Conservation (phyloP, 2,329 filamentous ascomycete species). For the Teratosphaeria zuluensis region DNA sequence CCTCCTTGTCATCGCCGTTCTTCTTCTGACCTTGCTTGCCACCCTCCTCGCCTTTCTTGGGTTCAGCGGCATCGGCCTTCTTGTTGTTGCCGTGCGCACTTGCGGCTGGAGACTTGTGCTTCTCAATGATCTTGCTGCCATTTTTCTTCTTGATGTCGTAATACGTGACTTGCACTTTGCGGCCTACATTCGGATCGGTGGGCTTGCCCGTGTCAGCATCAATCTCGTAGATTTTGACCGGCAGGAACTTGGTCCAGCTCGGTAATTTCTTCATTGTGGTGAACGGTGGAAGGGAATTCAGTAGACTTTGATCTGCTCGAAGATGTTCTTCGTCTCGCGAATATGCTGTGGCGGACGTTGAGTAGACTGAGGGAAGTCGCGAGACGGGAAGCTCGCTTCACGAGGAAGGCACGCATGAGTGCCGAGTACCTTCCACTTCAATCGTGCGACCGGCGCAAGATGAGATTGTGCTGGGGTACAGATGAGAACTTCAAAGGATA, state of each 20-base stretch:
- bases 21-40: not conserved
- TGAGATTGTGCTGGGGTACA: not conserved
- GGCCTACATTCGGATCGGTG: constrained; percentile 9
- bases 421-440: no score
- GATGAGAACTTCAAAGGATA: not conserved
- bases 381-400: not conserved
- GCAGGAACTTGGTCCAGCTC: constrained; percentile 6
- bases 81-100: not conserved
- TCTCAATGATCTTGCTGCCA: constrained; percentile 17
- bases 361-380: not conserved
- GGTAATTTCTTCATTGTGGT: not conserved
- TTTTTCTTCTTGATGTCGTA: constrained; percentile 17
- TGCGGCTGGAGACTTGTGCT: constrained; percentile 10
- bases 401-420: not conserved
- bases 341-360: not conserved
- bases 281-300: not conserved
- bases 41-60: constrained; percentile 3
- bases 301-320: not conserved
- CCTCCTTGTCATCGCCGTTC: not conserved
- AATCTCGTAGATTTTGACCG: constrained; percentile 11
- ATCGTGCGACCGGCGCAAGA: no score
- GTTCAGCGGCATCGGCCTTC: constrained; percentile 4
- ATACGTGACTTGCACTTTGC: constrained; percentile 11
- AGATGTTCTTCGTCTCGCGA: not conserved
- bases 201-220: constrained; percentile 24